Evolutionary conservation across 257 asterid genomes (phyloP), one percentile per base, ranked within the genome.

Genomic region (Nicotiana obtusifolia): DNA sequence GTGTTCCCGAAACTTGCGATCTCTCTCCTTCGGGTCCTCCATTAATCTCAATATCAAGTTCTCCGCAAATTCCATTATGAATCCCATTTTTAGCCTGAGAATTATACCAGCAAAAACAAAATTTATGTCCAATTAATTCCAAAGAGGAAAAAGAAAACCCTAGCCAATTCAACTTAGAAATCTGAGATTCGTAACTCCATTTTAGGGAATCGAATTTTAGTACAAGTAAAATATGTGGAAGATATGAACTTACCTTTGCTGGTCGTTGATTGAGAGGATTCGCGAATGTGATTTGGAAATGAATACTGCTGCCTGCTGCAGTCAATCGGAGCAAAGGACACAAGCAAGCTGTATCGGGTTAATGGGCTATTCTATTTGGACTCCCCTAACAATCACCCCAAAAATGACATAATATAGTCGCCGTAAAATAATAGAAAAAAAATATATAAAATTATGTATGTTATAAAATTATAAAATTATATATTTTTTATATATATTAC

Each of bases 51-150:
- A 85, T 41, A 94, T 54, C 85, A 91, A 83, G 84, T 91, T 91
- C 89, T 94, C 97, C 0, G 97, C 97, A 87, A 94, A 91, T 85
- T 94, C 98, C 98, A 93, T 92, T 71, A 94, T 89, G 81, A 93
- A 94, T 71, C 89, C 92, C 98, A 90, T 91, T 64, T 80, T 67
- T 28, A 76, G 8, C 69, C 8, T n/a, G 61, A 53, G 28, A 56
- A 59, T 44, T 35, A 49, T 3, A 41, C 49, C 49, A 41, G 49
- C 11, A 41, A 41, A 41, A 41, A 41, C 49, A 41, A 41, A 41
- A 41, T 41, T 41, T 41, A 2, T 3, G 49, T 41, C 49, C 9
- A 7, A 8, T 41, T 41, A 61, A 76, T 26, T 13, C 49, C 47
- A 53, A 56, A 20, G 10, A 56, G 24, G n/a, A 16, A 56, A 56